Base-by-base conservation (phyloP, 768 basidiomycete genomes). In the Mycena latifolia region DNA sequence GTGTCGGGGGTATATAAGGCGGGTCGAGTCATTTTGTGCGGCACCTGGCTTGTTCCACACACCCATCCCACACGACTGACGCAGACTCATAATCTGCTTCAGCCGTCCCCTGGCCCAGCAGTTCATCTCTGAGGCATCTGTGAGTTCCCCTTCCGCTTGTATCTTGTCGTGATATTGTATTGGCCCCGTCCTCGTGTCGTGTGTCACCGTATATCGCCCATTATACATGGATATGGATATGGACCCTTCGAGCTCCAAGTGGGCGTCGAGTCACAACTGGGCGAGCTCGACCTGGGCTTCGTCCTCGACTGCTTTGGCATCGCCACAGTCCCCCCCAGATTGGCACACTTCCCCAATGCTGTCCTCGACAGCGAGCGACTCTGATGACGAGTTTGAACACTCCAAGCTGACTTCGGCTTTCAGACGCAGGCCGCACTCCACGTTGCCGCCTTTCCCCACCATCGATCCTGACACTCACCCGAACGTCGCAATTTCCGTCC, bases 351-450 rank as follows among this genome's bases (percentile, higher is more conserved):
- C 65, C 33, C 65, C 65, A 5, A 61, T 66, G 60, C 55, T 66
- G 65, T 66, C 65, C 20, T 66, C 59, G 59, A 66, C 65, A 45
- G 65, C 64, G n/a, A 41, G 35, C 58, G 58, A 60, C 53, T 31
- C 6, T 17, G 50, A 64, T 43, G 61, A 69, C 41, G 57, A 43
- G 9, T 66, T 63, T 43, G 67, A 61, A 11, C 63, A 45, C 8
- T 53, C 58, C 28, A 22, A 57, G 61, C 68, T 69, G 61, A 69
- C 60, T 31, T 55, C 22, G 50, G 56, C 41, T 62, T 63, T 22
- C 64, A 69, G 68, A 69, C 68, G 51, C 57, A 69, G 68, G 54
- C 63, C 52, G 64, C 63, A 53, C 43, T 29, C 31, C 41, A 20
- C 52, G n/a, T 50, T 57, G 59, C 56, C 58, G 62, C 55, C 53